Percentiles rank a stretch among this genome's conserved stretches.
Conservation (phyloP, 257 asterid species). For the Marsdenia floribunda region DNA sequence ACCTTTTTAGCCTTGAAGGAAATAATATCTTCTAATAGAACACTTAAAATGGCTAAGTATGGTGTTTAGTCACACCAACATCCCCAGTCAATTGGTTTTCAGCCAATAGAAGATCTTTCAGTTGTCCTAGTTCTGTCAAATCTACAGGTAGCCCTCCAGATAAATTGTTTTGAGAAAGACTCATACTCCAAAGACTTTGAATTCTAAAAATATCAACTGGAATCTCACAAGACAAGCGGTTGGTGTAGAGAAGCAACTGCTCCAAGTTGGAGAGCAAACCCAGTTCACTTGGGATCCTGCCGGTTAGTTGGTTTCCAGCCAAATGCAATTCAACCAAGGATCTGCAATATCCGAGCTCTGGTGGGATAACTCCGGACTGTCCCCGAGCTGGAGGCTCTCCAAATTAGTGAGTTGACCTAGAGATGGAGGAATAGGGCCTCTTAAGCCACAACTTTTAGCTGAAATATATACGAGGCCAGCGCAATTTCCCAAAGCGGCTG, state of each 20-base stretch:
- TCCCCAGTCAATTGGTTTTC: conserved; percentile 63
- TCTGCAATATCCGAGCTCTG: conserved; percentile 61
- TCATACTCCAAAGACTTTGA: conserved; percentile 44
- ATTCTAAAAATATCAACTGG: conserved; percentile 63
- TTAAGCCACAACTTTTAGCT: conserved; percentile 47
- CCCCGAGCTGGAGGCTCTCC: conserved; percentile 44
- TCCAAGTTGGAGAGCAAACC: conserved; percentile 47
- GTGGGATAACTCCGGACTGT: conserved; percentile 68
- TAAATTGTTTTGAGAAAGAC: conserved; percentile 57
- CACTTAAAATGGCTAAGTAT: too few relatives aligned
- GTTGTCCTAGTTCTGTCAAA: conserved; percentile 51
- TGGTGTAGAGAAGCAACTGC: conserved; percentile 44
- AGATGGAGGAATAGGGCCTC: conserved; percentile 65
- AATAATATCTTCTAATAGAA: too few relatives aligned
- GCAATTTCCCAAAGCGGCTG: conserved; percentile 57
- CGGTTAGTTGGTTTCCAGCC: conserved; percentile 44
- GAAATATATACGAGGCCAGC: conserved; percentile 38
- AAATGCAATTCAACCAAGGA: conserved; percentile 52
- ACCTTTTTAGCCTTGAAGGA: too few relatives aligned
- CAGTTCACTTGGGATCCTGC: conserved; percentile 59
- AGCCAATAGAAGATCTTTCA: conserved; percentile 45
- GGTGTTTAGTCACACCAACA: too few relatives aligned
- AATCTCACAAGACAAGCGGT: conserved; percentile 62
- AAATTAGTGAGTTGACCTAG: conserved; percentile 52
- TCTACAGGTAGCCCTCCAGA: conserved; percentile 67